Evolutionary conservation across 768 basidiomycete genomes (phyloP).

Genomic region (Lentinula sp.): DNA sequence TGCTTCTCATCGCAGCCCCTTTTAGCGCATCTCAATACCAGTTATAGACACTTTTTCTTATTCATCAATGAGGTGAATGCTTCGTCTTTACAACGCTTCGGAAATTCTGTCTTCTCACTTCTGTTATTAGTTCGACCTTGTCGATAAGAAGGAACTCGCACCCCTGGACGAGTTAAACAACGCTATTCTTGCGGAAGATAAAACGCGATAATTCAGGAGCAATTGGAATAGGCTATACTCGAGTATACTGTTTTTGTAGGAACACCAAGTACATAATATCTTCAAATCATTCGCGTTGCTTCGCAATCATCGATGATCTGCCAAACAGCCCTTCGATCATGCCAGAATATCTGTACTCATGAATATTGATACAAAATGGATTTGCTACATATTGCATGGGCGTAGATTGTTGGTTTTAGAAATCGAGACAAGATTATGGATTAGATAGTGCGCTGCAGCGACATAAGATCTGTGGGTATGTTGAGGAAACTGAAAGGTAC

Average conservation of each 20-base stretch:
- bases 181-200: slow-evolving; percentile 65
- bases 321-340: no score
- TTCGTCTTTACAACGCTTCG: neutral
- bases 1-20: neutral
- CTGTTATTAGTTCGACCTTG: slow-evolving; percentile 68
- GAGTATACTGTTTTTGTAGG: no score
- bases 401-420: no score
- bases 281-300: no score
- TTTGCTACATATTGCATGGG: no score
- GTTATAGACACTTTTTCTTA: slow-evolving; percentile 96
- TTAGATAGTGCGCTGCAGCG: neutral
- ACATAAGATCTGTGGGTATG: neutral
- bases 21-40: slow-evolving; percentile 94
- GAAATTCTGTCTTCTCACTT: slow-evolving; percentile 9
- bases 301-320: no score
- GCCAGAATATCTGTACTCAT: no score
- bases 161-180: slow-evolving; percentile 95
- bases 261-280: no score
- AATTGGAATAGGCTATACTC: neutral
- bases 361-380: no score
- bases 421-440: no score
- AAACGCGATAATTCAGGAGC: slow-evolving; percentile 23
- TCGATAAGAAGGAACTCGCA: slow-evolving; percentile 95
- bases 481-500: slow-evolving; percentile 26
- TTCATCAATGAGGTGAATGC: slow-evolving; percentile 86